phyloP scores from a whole-genome alignment of 306 rosid species.

The Spatholobus suberectus region DNA sequence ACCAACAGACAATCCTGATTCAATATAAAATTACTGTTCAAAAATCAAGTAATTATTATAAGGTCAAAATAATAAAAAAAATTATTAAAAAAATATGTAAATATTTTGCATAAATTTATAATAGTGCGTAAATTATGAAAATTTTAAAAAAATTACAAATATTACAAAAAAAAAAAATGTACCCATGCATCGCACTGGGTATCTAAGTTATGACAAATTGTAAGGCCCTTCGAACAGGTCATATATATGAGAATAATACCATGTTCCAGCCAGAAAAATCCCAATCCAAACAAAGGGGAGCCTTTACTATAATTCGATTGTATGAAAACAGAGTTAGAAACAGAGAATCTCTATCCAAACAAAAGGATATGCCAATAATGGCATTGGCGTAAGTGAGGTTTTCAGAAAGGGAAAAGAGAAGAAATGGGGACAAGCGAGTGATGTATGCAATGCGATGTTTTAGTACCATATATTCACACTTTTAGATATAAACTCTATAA shows the following conservation, averaged over 20 bases:
- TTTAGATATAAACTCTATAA: background rate
- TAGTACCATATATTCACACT: background rate
- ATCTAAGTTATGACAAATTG: background rate
- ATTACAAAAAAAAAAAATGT: no score
- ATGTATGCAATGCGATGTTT: background rate
- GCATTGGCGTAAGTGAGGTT: background rate
- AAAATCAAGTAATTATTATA: no score
- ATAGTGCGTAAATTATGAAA: no score
- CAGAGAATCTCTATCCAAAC: background rate
- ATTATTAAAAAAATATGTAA: no score
- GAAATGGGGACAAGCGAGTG: background rate
- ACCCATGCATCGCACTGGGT: no score
- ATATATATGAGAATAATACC: background rate
- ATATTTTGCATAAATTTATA: no score
- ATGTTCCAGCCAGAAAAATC: background rate
- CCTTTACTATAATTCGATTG: background rate
- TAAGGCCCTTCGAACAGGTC: background rate
- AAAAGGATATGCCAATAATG: constrained; percentile 19
- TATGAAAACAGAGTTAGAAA: background rate
- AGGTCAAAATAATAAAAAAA: no score
- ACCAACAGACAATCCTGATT: no score
- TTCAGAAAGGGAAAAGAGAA: background rate
- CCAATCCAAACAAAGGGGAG: background rate
- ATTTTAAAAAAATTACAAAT: no score
- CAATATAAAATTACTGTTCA: no score